Base-by-base conservation (phyloP, 352 stramenopile genomes). In the Globisporangium heterothallicum region DNA sequence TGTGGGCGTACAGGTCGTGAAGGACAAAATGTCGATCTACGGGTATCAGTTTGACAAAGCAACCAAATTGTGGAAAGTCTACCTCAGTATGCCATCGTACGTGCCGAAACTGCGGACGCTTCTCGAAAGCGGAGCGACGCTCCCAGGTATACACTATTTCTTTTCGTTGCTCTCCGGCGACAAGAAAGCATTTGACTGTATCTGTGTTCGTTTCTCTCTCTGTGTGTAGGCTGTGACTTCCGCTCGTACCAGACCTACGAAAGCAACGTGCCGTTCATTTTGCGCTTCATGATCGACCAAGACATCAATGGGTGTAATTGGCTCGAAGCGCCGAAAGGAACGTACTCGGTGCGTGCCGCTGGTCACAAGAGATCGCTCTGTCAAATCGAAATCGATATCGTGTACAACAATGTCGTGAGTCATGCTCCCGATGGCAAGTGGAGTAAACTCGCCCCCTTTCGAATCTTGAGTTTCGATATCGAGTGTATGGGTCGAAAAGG, bases 221-320 rank as follows among this genome's bases (percentile, higher is more conserved):
- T 27, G 7, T 45, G 2, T 56, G 41, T n/a, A 46, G 82, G 78
- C 19, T 81, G 75, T 47, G 76, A 86, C 12, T 84, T 72, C 42
- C 73, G 77, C 9, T 75, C 63, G 29, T 94, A 82, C 61, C 82
- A 95, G 62, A 98, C 89, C 9, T 99, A 97, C 80, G 97, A 99
- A 72, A 97, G 85, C 65, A 99, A 99, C 73, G 94, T 99, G 30
- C 97, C 96, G 6, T 99, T 98, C 81, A 92, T 99, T 13, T 75
- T 99, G 58, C 90, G 97, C 9, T 99, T 98, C 74, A 99, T 99
- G 95, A 98, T 99, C 66, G 97, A 99, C 68, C 74, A 93, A 42
- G 82, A 97, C 25, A 98, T 99, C 56, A 82, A 75, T 4, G 97
- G 97, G 22, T 97, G 96, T 55, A 97, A 98, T 64, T 99, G 97